Evolutionary conservation across 768 basidiomycete species (phyloP).

Genomic region (Erythrobasidium yunnanense): DNA sequence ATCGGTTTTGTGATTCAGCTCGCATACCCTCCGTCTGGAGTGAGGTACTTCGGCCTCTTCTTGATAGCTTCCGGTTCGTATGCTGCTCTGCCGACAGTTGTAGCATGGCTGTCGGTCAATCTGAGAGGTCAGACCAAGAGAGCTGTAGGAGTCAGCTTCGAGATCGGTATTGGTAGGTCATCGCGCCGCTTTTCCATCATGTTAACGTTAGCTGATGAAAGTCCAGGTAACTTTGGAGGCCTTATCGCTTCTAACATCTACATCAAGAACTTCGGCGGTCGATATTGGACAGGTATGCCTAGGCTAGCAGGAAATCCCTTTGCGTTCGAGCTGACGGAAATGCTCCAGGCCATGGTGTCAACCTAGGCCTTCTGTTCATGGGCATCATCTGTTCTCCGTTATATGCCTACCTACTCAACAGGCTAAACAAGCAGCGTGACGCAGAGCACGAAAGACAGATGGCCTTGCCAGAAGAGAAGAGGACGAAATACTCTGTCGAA

Average conservation of each 20-base stretch:
- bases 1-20: conserved; percentile 36
- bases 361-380: conserved; percentile 31
- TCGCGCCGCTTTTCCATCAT: conserved; percentile 2
- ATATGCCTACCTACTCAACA: conserved; percentile 31
- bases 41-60: conserved; percentile 32
- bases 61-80: conserved; percentile 33
- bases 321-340: neutral
- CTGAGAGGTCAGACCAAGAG: conserved; percentile 33
- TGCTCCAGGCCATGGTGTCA: conserved; percentile 27
- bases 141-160: conserved; percentile 32
- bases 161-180: conserved; percentile 36
- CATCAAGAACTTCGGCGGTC: conserved; percentile 25
- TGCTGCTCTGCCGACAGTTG: conserved; percentile 31
- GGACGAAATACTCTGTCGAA: conserved; percentile 29
- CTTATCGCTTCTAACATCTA: conserved; percentile 34
- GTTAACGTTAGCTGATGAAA: neutral
- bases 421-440: conserved; percentile 30
- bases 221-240: neutral
- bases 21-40: conserved; percentile 31
- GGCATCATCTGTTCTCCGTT: conserved; percentile 27
- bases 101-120: conserved; percentile 35
- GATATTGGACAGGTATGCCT: conserved; percentile 30
- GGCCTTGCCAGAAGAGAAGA: conserved; percentile 30
- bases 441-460: conserved; percentile 19
- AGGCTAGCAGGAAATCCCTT: neutral